A percentile compares a stretch with the other conserved stretches of the same genome.
These are phyloP conservation scores for Tylopilus subfusipes DNA, from an alignment of 768 basidiomycete species.

Conservation along the genomic window DNA sequence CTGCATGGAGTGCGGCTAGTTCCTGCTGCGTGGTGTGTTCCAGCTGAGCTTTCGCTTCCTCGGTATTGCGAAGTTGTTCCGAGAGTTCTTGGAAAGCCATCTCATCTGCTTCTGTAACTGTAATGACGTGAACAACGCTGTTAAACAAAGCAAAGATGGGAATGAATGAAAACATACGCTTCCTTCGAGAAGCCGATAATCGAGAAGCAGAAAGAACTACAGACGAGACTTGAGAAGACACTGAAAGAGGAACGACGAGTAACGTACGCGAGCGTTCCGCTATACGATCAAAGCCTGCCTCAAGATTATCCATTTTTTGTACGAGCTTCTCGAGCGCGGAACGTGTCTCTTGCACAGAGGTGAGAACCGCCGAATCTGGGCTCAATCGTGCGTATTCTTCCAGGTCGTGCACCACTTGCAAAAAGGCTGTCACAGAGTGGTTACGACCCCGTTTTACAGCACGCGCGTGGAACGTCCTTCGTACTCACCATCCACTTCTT, in stretches of 20 bases:
- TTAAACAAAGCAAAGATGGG: neutral
- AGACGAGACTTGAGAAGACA: conserved; percentile 5
- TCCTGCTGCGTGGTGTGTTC: conserved; percentile 60
- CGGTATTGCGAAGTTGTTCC: conserved; percentile 58
- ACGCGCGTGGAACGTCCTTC: conserved; percentile 31
- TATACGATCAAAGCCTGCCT: conserved; percentile 79
- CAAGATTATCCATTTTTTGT: conserved; percentile 73
- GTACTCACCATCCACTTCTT: conserved; percentile 66
- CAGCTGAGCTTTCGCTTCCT: conserved; percentile 53
- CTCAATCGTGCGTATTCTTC: conserved; percentile 51
- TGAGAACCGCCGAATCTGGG: conserved; percentile 44
- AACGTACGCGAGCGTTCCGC: conserved; percentile 77
- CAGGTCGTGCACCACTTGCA: conserved; percentile 62
- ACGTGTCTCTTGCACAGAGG: conserved; percentile 61
- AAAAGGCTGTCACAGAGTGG: conserved; percentile 42
- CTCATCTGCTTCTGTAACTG: conserved; percentile 74
- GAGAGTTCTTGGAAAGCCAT: conserved; percentile 69
- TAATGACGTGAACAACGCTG: conserved; percentile 4
- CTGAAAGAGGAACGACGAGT: neutral
- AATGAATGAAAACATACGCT: conserved; percentile 53
- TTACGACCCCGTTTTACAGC: neutral
- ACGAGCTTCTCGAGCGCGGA: conserved; percentile 64
- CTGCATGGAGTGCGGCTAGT: conserved; percentile 49
- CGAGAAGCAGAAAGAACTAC: conserved; percentile 76
- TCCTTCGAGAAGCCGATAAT: conserved; percentile 61